Evolutionary conservation across 2,329 filamentous ascomycete species (phyloP).

Genomic region (Fusarium sp.): DNA sequence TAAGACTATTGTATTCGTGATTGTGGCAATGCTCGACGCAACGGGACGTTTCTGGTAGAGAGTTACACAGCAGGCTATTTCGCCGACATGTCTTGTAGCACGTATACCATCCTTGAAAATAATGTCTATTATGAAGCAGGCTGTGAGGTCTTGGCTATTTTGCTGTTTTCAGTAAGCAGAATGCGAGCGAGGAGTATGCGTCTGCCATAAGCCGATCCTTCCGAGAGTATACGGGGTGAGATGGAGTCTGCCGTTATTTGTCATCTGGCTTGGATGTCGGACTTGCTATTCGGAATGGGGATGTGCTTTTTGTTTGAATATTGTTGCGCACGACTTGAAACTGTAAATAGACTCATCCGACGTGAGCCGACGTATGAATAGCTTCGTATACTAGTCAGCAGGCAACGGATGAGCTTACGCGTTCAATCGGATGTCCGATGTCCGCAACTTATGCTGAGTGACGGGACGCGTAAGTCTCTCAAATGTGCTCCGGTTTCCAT

Average conservation of each 20-base stretch:
- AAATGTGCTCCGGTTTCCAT: background rate
- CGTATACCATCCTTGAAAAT: background rate
- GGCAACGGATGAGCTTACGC: background rate
- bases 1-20: background rate
- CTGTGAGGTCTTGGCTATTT: background rate
- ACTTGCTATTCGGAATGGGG: background rate
- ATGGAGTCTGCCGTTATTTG: background rate
- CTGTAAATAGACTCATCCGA: background rate
- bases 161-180: background rate
- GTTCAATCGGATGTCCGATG: background rate
- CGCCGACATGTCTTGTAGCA: background rate
- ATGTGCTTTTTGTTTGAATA: background rate
- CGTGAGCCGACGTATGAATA: background rate
- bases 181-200: background rate
- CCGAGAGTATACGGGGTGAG: background rate
- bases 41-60: background rate
- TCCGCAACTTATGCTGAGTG: background rate
- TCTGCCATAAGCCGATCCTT: background rate
- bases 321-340: background rate
- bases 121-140: background rate
- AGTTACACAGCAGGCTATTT: background rate
- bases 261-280: background rate
- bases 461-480: background rate
- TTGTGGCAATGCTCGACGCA: conserved; percentile 1
- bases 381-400: background rate